Percentiles rank a stretch among this genome's conserved stretches.
Evolutionary conservation across 768 basidiomycete genomes (phyloP).

Genomic region (Lactarius trivialis): DNA sequence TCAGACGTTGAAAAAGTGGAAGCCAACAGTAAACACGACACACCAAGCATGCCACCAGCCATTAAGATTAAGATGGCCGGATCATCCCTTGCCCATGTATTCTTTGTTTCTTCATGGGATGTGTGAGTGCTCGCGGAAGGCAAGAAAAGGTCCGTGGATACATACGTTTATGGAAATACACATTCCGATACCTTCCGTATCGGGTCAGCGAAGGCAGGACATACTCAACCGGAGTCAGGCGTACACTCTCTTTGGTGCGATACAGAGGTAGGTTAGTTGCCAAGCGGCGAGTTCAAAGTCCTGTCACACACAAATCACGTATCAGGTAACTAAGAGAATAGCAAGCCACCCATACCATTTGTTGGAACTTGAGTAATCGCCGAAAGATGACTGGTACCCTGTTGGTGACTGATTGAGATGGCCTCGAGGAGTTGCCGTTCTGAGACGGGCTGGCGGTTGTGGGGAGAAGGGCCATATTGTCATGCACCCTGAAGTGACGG

Average conservation of each 20-base stretch:
- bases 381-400: constrained; percentile 78
- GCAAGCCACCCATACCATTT: constrained; percentile 55
- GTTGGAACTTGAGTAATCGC: constrained; percentile 72
- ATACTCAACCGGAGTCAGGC: constrained; percentile 26
- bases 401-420: constrained; percentile 33
- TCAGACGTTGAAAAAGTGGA: neutral
- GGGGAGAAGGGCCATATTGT: constrained; percentile 28
- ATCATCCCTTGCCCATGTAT: constrained; percentile 96
- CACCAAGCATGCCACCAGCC: constrained; percentile 68
- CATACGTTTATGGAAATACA: constrained; percentile 96
- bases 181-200: constrained; percentile 76
- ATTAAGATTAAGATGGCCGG: constrained; percentile 91
- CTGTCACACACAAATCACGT: constrained; percentile 35
- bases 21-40: constrained; percentile 22
- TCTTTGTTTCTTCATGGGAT: constrained; percentile 75
- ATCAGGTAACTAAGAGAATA: neutral
- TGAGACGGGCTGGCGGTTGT: constrained; percentile 23
- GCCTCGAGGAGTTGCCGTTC: constrained; percentile 16
- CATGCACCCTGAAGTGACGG: constrained; percentile 21
- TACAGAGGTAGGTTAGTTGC: constrained; percentile 91
- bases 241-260: constrained; percentile 88
- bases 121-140: constrained; percentile 1
- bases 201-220: constrained; percentile 9
- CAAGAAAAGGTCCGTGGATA: constrained; percentile 7
- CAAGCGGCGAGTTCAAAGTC: constrained; percentile 96